These are phyloP conservation scores for Dendrocalamus latiflorus DNA, from an alignment of 202 grass and related monocot species.

Conservation along the genomic window DNA sequence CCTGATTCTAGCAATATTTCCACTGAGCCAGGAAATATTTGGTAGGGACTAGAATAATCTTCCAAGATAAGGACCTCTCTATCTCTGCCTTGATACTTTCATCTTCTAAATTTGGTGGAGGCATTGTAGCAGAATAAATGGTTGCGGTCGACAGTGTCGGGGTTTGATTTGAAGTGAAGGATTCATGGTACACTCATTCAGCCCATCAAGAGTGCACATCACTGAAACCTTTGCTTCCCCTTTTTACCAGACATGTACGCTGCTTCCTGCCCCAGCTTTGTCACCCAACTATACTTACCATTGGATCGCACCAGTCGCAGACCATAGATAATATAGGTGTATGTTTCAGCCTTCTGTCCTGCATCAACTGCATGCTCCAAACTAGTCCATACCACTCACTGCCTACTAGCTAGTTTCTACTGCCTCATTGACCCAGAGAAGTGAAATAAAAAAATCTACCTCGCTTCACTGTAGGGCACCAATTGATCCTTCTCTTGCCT, in stretches of 20 bases:
- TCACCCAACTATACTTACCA: constrained; percentile 8
- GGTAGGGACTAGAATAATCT: not conserved
- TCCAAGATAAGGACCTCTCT: not conserved
- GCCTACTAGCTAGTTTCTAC: no score
- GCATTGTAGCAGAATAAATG: not conserved
- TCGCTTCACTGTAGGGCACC: no score
- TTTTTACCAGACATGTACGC: constrained; percentile 12
- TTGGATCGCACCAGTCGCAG: not conserved
- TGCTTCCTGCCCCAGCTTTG: constrained; percentile 12
- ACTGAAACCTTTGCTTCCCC: not conserved
- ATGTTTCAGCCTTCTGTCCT: not conserved
- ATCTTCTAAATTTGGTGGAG: constrained; percentile 4
- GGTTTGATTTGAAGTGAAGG: constrained; percentile 22
- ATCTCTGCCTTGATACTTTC: not conserved
- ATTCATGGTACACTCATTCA: constrained; percentile 31
- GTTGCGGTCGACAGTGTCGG: not conserved
- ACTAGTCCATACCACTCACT: no score
- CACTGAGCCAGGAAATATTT: not conserved
- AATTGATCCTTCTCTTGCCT: no score
- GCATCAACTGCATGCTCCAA: no score
- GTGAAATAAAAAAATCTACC: no score
- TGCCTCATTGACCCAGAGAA: no score
- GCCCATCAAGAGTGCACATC: constrained; percentile 4
- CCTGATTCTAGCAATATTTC: not conserved
- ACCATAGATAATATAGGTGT: not conserved